phyloP scores from a whole-genome alignment of 208 protist species.

The Acanthamoeba culbertsoni region DNA sequence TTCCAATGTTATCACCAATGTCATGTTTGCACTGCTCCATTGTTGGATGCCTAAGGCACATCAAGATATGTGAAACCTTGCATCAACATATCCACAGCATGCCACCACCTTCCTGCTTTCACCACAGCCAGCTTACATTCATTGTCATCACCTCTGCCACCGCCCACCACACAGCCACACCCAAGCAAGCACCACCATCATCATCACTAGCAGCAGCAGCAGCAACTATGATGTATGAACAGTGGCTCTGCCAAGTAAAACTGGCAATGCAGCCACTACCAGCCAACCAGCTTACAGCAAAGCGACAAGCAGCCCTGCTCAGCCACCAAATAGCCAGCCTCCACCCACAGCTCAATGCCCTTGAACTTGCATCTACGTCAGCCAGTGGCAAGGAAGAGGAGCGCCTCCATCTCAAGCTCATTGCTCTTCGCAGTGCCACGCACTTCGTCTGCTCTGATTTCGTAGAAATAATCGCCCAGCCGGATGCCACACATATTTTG shows the following conservation, averaged over 20 bases:
- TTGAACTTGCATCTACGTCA: neutral
- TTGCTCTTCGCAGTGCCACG: neutral
- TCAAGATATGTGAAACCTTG: neutral
- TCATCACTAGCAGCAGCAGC: too few relatives aligned
- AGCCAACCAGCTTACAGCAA: neutral
- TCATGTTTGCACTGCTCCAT: neutral
- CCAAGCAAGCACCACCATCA: neutral
- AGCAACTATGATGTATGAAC: neutral
- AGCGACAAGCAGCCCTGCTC: neutral
- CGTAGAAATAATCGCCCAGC: neutral
- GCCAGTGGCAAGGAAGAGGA: neutral
- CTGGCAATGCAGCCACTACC: neutral
- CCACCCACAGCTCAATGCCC: neutral
- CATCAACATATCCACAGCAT: neutral
- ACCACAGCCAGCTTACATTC: neutral
- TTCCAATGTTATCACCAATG: neutral
- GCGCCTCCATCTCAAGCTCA: neutral
- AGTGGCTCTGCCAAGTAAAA: neutral
- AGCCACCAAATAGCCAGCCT: neutral
- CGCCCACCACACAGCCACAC: neutral
- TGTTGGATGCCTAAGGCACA: neutral
- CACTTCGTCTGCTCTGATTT: neutral
- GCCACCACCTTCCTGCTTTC: neutral
- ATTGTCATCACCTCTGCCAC: neutral
- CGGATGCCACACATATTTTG: neutral